Percentiles rank a stretch among this genome's conserved stretches.
Conservation (phyloP, 441 rosid species). For the Rhodomyrtus psidioides region DNA sequence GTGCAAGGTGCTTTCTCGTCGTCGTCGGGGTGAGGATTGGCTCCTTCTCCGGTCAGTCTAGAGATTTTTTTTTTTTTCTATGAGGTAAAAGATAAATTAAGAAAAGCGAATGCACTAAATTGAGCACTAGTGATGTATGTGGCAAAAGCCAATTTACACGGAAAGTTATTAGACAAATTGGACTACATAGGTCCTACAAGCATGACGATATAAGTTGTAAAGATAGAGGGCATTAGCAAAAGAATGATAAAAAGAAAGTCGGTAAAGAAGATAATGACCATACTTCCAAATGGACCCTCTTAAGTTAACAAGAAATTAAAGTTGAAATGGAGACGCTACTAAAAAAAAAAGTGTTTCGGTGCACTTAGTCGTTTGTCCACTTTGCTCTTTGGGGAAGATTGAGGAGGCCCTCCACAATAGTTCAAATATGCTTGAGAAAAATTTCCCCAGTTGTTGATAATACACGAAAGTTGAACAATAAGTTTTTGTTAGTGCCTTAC, state of each 20-base stretch:
- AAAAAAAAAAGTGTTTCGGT: background rate
- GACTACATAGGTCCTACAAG: conserved; percentile 6
- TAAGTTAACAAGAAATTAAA: background rate
- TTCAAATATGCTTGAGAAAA: background rate
- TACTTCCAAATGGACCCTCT: background rate
- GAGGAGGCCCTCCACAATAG: background rate
- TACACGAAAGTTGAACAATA: background rate
- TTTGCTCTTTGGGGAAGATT: background rate
- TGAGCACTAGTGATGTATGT: background rate
- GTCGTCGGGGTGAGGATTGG: background rate
- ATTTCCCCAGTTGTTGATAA: no score
- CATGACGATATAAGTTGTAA: conserved; percentile 10
- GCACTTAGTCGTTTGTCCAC: background rate
- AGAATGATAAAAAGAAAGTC: background rate
- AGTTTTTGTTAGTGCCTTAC: background rate
- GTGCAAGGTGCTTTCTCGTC: background rate
- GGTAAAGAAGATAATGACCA: background rate
- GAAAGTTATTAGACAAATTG: background rate
- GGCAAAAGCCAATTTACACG: background rate
- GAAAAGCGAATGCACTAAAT: background rate
- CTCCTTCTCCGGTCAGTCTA: background rate
- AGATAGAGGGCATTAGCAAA: conserved; percentile 10
- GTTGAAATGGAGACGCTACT: background rate
- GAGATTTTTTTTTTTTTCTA: background rate
- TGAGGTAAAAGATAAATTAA: background rate